Evolutionary conservation across 2,329 filamentous ascomycete genomes (phyloP), one percentile per base, ranked within the genome.

Genomic region (Malbranchea cinnamomea): DNA sequence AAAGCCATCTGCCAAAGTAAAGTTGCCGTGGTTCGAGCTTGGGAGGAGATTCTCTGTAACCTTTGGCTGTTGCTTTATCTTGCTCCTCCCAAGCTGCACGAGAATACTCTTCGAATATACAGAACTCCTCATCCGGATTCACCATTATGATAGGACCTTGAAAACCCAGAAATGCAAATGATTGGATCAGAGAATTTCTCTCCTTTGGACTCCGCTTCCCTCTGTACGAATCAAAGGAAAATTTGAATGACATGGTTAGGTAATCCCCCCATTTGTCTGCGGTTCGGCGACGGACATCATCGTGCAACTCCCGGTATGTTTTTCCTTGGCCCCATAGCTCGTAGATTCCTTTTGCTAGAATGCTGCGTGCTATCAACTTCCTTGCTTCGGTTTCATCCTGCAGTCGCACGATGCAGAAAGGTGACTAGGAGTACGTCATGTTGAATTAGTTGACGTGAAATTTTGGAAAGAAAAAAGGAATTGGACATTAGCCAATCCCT

Each of bases 261-360:
- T 84, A 92, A 6, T 57, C 43, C 0, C 60, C 43, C 84, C 84
- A 93, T 35, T 73, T 60, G 31, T 71, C 58, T 3, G 65, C 45
- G 1, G 79, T 78, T 22, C 61, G 59, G 5, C 48, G 47, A 37
- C 62, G 66, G 34, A 92, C 64, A 32, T 72, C 66, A 26, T 60
- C 55, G 47, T 92, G 82, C 2, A 94, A 64, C 25, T 67, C 60
- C 2, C 71, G 59, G 44, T 91, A 76, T 26, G 65, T 73, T 7
- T 58, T 45, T 9, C 78, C 85, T 20, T 62, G 59, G 11, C 79
- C 87, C 87, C 89, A 95, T 38, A 94, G 69, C 49, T 91, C 83
- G 59, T 89, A 81, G 41, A 95, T 79, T 26, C 71, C 74, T 55
- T 84, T 80, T 14, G 74, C 72, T 28, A 95, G 67, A 41, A 95